These are phyloP conservation scores for Phyllachora maydis DNA, from an alignment of 2,329 filamentous ascomycete species.

Conservation along the genomic window DNA sequence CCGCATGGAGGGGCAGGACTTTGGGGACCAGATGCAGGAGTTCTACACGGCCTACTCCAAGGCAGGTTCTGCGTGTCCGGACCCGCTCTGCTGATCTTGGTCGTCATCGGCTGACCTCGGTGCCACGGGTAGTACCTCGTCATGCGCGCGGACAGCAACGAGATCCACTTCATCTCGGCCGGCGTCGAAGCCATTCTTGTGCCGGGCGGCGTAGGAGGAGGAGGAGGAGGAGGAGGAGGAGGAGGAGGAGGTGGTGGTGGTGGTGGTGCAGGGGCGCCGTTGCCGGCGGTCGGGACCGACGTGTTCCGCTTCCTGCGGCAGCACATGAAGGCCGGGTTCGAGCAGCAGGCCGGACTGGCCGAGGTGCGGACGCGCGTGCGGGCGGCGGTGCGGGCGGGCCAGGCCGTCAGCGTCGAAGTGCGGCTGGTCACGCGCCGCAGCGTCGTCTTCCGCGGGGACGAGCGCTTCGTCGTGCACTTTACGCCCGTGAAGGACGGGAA, in stretches of 20 bases:
- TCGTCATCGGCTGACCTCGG: too few species aligned
- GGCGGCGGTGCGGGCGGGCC: conserved; percentile 6
- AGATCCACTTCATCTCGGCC: conserved; percentile 8
- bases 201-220: too few species aligned
- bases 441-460: conserved; percentile 8
- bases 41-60: conserved; percentile 11
- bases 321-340: conserved; percentile 7
- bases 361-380: conserved; percentile 8
- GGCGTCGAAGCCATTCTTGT: conserved; percentile 8
- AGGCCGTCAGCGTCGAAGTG: conserved; percentile 10
- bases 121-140: conserved; percentile 6
- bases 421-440: conserved; percentile 9
- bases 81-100: too few species aligned
- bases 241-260: too few species aligned
- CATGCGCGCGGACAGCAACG: conserved; percentile 5
- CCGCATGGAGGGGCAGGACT: conserved; percentile 8
- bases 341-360: too few species aligned
- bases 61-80: too few species aligned
- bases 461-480: conserved; percentile 7
- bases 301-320: conserved; percentile 9
- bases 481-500: conserved; percentile 8
- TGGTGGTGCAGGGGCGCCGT: too few species aligned
- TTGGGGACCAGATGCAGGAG: conserved; percentile 9
- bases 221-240: too few species aligned
- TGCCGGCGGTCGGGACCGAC: conserved; percentile 7